Conservation (phyloP, 352 stramenopile genomes). For the Pythium utonaiense region DNA sequence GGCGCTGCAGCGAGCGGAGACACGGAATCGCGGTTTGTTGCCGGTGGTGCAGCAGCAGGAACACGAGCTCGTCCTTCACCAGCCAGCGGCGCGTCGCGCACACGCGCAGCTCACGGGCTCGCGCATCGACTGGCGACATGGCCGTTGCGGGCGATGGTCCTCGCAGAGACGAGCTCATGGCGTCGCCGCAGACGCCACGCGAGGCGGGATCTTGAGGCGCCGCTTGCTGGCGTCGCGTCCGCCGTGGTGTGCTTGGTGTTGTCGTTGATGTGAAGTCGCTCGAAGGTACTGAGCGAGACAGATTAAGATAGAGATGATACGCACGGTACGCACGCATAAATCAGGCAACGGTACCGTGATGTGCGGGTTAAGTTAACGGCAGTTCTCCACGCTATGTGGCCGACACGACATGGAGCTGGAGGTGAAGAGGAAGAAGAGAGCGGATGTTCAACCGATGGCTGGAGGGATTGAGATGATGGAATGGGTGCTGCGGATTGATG, state of each 20-base stretch:
- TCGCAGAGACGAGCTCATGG: slow-evolving; percentile 1
- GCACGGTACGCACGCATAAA: not conserved
- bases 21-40: slow-evolving; percentile 38
- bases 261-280: slow-evolving; percentile 5
- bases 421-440: not conserved
- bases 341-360: not conserved
- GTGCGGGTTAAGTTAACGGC: not conserved
- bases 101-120: slow-evolving; percentile 17
- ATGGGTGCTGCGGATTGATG: no score
- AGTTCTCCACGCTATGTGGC: not conserved
- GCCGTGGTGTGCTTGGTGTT: not conserved
- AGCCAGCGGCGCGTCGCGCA: slow-evolving; percentile 64
- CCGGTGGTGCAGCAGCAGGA: slow-evolving; percentile 60
- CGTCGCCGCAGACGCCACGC: not conserved
- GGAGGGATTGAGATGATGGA: no score
- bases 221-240: slow-evolving; percentile 3
- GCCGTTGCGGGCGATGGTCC: not conserved
- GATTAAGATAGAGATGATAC: not conserved
- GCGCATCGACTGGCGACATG: slow-evolving; percentile 7
- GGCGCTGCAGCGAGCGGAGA: slow-evolving; percentile 36
- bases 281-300: slow-evolving; percentile 1
- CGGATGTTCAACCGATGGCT: no score
- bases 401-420: not conserved
- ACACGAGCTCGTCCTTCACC: slow-evolving; percentile 79
- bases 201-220: not conserved